These are phyloP conservation scores for Urtica urens DNA, from an alignment of 306 rosid genomes.

Conservation along the genomic window DNA sequence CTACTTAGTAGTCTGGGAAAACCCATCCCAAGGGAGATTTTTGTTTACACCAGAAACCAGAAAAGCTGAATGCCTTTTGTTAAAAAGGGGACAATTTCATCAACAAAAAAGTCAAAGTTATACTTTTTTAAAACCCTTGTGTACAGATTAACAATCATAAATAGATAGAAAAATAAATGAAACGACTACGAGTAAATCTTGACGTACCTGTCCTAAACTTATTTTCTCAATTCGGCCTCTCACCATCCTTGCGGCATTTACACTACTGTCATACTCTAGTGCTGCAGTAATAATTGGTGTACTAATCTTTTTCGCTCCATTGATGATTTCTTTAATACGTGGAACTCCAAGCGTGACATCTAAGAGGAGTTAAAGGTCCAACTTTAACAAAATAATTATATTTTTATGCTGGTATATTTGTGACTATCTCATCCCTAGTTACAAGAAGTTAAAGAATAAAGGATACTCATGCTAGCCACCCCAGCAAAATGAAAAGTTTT, in stretches of 20 bases:
- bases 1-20: too few species aligned
- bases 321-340: constrained; percentile 87
- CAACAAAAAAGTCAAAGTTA: too few species aligned
- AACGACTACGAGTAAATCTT: neutral
- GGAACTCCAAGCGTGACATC: constrained; percentile 94
- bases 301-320: constrained; percentile 60
- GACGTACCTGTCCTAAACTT: constrained; percentile 75
- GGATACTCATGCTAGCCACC: constrained; percentile 99
- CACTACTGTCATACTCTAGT: constrained; percentile 46
- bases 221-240: constrained; percentile 90
- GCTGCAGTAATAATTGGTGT: constrained; percentile 82
- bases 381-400: neutral
- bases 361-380: constrained; percentile 38
- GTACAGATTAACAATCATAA: neutral
- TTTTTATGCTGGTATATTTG: neutral
- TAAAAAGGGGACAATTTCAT: too few species aligned
- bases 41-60: too few species aligned
- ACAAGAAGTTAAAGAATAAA: constrained; percentile 16
- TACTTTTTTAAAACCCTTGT: too few species aligned
- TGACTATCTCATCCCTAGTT: constrained; percentile 4
- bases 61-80: too few species aligned
- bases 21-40: too few species aligned
- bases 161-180: neutral
- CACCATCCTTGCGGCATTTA: constrained; percentile 49
- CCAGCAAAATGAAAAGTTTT: constrained; percentile 98